Evolutionary conservation across 2,329 filamentous ascomycete species (phyloP).

Genomic region (Phoma sp.): DNA sequence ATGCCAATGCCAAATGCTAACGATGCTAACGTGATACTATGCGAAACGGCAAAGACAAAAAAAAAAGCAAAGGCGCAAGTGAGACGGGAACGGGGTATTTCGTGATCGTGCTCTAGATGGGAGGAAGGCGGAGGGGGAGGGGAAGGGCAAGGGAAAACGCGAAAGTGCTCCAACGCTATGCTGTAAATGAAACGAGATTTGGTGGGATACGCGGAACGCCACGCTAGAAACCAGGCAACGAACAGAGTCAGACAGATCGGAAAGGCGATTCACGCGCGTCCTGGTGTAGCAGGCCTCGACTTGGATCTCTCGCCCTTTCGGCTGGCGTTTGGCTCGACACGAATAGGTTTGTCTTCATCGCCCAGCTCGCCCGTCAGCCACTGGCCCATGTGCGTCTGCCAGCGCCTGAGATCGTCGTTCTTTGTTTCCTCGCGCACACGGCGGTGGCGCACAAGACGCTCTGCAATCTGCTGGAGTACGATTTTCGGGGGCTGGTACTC

Average conservation of each 20-base stretch:
- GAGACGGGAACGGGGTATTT: no score
- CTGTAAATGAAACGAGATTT: not conserved
- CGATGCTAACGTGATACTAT: no score
- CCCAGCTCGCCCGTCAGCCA: slow-evolving; percentile 44
- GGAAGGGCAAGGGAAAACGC: not conserved
- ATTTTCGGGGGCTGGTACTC: slow-evolving; percentile 54
- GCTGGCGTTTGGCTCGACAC: not conserved
- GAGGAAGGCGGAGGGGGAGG: no score
- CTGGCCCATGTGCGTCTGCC: slow-evolving; percentile 49
- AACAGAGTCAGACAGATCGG: not conserved
- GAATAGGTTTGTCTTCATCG: slow-evolving; percentile 34
- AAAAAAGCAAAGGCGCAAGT: no score
- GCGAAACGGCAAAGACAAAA: no score
- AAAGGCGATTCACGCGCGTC: not conserved
- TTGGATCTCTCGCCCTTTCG: slow-evolving; percentile 1
- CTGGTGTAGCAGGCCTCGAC: slow-evolving; percentile 3
- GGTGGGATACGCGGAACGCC: not conserved
- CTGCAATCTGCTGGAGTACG: slow-evolving; percentile 55
- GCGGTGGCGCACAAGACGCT: slow-evolving; percentile 56
- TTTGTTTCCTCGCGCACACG: slow-evolving; percentile 51
- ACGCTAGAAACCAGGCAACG: not conserved
- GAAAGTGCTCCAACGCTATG: slow-evolving; percentile 10
- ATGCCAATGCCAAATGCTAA: no score
- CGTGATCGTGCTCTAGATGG: no score
- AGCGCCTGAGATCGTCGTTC: slow-evolving; percentile 39